These are phyloP conservation scores for Colletotrichum tofieldiae DNA, from an alignment of 2,329 filamentous ascomycete genomes.

Conservation along the genomic window DNA sequence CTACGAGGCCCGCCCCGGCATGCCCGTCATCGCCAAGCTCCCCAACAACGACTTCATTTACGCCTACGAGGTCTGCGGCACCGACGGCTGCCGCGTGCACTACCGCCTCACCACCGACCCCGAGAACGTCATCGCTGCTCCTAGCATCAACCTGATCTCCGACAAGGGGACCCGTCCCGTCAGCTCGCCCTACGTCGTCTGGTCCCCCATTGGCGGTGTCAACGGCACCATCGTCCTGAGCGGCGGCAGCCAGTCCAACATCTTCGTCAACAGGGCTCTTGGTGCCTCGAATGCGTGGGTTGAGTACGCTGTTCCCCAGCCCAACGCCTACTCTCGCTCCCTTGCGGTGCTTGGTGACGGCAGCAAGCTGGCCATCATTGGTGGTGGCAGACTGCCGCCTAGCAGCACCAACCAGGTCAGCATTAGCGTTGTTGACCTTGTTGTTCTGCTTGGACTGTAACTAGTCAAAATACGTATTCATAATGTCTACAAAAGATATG, in stretches of 20 bases:
- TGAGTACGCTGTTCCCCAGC: slow-evolving; percentile 54
- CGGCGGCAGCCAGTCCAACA: slow-evolving; percentile 54
- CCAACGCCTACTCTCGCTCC: slow-evolving; percentile 56
- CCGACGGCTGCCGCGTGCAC: slow-evolving; percentile 60
- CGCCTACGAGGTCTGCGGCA: slow-evolving; percentile 74
- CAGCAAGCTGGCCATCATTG: slow-evolving; percentile 58
- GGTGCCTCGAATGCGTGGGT: slow-evolving; percentile 57
- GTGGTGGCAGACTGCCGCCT: slow-evolving; percentile 61
- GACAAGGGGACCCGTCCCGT: slow-evolving; percentile 51
- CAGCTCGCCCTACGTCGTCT: slow-evolving; percentile 59
- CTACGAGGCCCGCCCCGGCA: slow-evolving; percentile 77
- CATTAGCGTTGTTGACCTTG: slow-evolving; percentile 53
- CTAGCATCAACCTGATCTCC: slow-evolving; percentile 52
- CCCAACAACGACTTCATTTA: slow-evolving; percentile 74
- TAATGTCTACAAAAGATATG: neutral
- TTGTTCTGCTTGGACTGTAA: slow-evolving; percentile 41
- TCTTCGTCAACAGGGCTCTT: slow-evolving; percentile 61
- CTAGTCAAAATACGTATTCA: neutral
- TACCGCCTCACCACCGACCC: slow-evolving; percentile 60
- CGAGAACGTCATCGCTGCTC: slow-evolving; percentile 52
- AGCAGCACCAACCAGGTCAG: slow-evolving; percentile 62
- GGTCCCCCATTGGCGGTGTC: slow-evolving; percentile 61
- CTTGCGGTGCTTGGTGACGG: slow-evolving; percentile 55
- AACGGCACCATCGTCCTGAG: slow-evolving; percentile 62
- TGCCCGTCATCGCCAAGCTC: slow-evolving; percentile 75